A percentile compares a stretch with the other conserved stretches of the same genome.
Conservation (phyloP, 2,329 filamentous ascomycete species). For the Talaromyces sp. region DNA sequence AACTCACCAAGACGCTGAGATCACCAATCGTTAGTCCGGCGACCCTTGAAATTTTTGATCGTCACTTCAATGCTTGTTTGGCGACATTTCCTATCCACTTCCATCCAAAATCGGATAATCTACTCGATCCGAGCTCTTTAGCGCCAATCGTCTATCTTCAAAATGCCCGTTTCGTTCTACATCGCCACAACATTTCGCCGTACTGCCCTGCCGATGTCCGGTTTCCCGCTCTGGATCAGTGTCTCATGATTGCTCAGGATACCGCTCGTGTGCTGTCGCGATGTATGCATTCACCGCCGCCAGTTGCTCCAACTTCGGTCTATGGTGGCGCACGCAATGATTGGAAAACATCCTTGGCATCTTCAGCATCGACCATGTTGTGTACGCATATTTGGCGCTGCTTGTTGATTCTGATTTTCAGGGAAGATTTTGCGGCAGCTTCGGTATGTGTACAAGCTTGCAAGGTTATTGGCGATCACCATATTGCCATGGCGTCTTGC, state of each 20-base stretch:
- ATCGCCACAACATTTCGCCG: slow-evolving; percentile 83
- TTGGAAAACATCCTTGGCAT: slow-evolving; percentile 60
- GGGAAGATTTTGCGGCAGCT: slow-evolving; percentile 70
- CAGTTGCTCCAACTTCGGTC: slow-evolving; percentile 19
- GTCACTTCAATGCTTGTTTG: slow-evolving; percentile 73
- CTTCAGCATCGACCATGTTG: slow-evolving; percentile 70
- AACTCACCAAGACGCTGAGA: slow-evolving; percentile 68
- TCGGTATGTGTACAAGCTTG: slow-evolving; percentile 70
- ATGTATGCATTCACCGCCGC: slow-evolving; percentile 47
- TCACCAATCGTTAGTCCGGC: slow-evolving; percentile 64
- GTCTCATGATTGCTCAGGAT: slow-evolving; percentile 70
- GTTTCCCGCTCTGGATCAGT: slow-evolving; percentile 71
- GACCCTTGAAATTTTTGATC: slow-evolving; percentile 75
- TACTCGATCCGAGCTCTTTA: slow-evolving; percentile 71
- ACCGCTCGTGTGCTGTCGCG: slow-evolving; percentile 75
- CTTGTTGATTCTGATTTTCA: slow-evolving; percentile 73
- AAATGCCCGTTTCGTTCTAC: slow-evolving; percentile 77
- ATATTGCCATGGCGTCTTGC: slow-evolving; percentile 73
- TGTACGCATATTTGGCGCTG: slow-evolving; percentile 87
- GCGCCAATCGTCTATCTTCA: slow-evolving; percentile 76
- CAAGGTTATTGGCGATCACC: slow-evolving; percentile 66
- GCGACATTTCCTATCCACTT: slow-evolving; percentile 73
- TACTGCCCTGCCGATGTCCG: slow-evolving; percentile 65
- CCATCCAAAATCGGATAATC: slow-evolving; percentile 63
- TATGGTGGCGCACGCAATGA: slow-evolving; percentile 32